Conservation (phyloP, 495 filamentous ascomycete genomes). For the Neurospora terricola region DNA sequence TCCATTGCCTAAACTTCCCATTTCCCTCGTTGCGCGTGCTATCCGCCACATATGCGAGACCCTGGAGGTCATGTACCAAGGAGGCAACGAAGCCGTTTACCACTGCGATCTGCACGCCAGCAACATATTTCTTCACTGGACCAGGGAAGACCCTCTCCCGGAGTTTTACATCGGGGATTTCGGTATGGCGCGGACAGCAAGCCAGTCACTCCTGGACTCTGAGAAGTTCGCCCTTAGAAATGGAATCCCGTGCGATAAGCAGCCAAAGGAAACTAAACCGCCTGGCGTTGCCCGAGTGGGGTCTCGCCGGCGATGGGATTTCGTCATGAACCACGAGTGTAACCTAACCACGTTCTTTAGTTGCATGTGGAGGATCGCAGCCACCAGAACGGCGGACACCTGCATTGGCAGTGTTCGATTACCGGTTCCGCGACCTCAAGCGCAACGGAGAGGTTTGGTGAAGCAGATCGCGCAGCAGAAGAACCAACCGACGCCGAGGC, state of each 20-base stretch:
- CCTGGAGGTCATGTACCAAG: conserved; percentile 7
- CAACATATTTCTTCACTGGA: conserved; percentile 4
- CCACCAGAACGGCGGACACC: background rate
- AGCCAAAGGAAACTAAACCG: background rate
- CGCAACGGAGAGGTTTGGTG: background rate
- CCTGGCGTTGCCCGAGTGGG: background rate
- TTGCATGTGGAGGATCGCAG: background rate
- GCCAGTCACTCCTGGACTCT: background rate
- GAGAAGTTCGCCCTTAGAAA: background rate
- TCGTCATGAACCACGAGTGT: background rate
- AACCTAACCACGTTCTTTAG: background rate
- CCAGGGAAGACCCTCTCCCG: background rate
- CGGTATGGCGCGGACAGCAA: conserved; percentile 1
- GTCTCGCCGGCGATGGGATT: background rate
- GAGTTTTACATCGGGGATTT: conserved; percentile 7
- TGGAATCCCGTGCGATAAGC: background rate
- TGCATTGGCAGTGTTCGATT: background rate
- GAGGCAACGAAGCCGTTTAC: background rate
- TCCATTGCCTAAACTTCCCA: background rate
- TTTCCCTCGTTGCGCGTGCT: background rate
- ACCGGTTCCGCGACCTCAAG: background rate
- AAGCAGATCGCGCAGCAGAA: background rate
- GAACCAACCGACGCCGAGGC: background rate
- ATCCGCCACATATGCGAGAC: conserved; percentile 6
- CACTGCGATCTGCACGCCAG: conserved; percentile 7